A percentile compares a stretch with the other conserved stretches of the same genome.
These are phyloP conservation scores for Suillus placidus DNA, from an alignment of 768 basidiomycete species.

Conservation along the genomic window DNA sequence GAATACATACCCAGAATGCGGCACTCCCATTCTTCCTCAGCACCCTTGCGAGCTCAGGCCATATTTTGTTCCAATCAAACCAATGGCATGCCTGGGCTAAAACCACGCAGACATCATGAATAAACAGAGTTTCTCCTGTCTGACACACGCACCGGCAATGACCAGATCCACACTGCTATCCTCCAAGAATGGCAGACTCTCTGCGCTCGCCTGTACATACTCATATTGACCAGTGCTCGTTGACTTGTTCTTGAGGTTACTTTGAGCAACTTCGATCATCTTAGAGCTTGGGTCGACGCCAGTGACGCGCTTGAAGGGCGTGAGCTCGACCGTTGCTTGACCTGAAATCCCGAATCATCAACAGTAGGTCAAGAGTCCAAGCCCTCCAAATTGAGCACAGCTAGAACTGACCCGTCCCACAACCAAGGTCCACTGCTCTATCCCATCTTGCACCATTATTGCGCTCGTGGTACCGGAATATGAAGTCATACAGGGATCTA, in stretches of 20 bases:
- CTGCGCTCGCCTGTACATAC: slow-evolving; percentile 48
- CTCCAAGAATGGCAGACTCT: slow-evolving; percentile 53
- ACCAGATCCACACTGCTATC: slow-evolving; percentile 65
- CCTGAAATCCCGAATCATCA: slow-evolving; percentile 41
- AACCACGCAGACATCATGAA: neutral
- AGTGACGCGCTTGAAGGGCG: slow-evolving; percentile 56
- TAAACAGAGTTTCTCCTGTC: neutral
- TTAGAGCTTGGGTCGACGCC: slow-evolving; percentile 73
- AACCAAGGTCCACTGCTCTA: slow-evolving; percentile 74
- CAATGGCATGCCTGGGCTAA: slow-evolving; percentile 80
- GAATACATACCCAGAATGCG: slow-evolving; percentile 67
- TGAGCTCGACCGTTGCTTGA: slow-evolving; percentile 65
- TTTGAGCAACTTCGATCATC: slow-evolving; percentile 65
- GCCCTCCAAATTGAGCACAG: neutral
- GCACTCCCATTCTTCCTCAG: slow-evolving; percentile 64
- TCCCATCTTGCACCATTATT: slow-evolving; percentile 42
- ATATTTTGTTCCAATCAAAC: slow-evolving; percentile 75
- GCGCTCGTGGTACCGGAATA: slow-evolving; percentile 59
- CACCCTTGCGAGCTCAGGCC: slow-evolving; percentile 66
- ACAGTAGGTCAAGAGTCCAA: neutral
- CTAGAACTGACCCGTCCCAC: slow-evolving; percentile 67
- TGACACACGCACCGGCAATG: slow-evolving; percentile 53
- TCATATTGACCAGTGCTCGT: slow-evolving; percentile 27
- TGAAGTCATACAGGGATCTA: slow-evolving; percentile 57
- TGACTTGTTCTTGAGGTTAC: slow-evolving; percentile 24